Conservation (phyloP, 2,329 filamentous ascomycete genomes). For the Lasiodiplodia gonubiensis region DNA sequence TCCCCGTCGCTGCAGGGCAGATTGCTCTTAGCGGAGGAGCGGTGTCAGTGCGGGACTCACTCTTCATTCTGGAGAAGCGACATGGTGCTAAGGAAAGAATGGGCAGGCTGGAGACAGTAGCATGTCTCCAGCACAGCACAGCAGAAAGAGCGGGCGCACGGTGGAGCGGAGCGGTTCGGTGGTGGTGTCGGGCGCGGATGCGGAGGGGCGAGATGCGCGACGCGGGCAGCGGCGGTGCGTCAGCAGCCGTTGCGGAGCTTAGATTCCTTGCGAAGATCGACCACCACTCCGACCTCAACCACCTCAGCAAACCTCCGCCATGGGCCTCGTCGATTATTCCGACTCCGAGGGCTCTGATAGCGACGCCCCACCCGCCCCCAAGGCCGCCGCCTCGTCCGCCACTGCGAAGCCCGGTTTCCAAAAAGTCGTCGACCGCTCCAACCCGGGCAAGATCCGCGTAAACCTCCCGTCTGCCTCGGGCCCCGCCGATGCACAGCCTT, state of each 20-base stretch:
- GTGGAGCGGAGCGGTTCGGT: slow-evolving; percentile 1
- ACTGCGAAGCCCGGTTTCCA: too few species aligned
- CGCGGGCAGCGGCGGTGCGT: slow-evolving; percentile 21
- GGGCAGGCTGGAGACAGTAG: not conserved
- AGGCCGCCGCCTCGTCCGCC: too few species aligned
- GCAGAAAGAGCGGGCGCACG: not conserved
- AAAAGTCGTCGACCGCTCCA: slow-evolving; percentile 80
- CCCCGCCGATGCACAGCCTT: slow-evolving; percentile 35
- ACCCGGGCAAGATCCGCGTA: slow-evolving; percentile 83
- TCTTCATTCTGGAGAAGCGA: slow-evolving; percentile 54
- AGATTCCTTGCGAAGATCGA: slow-evolving; percentile 5
- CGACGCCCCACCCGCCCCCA: slow-evolving; percentile 51
- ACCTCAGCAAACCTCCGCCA: slow-evolving; percentile 45
- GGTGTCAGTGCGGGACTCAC: slow-evolving; percentile 35
- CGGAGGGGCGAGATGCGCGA: slow-evolving; percentile 26
- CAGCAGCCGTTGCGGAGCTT: slow-evolving; percentile 17
- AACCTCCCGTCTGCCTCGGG: slow-evolving; percentile 65
- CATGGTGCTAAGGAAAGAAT: slow-evolving; percentile 38
- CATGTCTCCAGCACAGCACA: slow-evolving; percentile 8
- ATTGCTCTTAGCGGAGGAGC: slow-evolving; percentile 28
- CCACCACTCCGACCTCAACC: not conserved
- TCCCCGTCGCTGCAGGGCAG: not conserved
- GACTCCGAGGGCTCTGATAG: slow-evolving; percentile 75
- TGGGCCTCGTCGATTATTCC: slow-evolving; percentile 84
- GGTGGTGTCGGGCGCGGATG: slow-evolving; percentile 4